A percentile compares a stretch with the other conserved stretches of the same genome.
These are phyloP conservation scores for Phaffia australis DNA, from an alignment of 768 basidiomycete genomes.

Conservation along the genomic window DNA sequence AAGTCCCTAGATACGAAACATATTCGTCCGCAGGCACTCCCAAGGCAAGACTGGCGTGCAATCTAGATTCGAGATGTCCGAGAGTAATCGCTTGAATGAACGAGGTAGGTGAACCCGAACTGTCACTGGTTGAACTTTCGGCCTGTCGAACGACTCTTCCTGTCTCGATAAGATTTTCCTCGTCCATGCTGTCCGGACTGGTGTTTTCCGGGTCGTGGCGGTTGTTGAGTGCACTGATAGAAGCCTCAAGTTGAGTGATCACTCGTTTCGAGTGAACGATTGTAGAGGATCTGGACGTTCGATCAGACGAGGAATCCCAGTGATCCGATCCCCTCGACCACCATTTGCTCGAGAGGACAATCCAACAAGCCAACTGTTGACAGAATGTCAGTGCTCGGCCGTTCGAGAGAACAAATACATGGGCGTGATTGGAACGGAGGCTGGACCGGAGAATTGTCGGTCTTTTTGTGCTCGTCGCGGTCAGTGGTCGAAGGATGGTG, in stretches of 20 bases:
- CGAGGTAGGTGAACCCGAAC: conserved; percentile 50
- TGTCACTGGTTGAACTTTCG: background rate
- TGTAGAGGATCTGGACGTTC: conserved; percentile 27
- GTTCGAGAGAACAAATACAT: conserved; percentile 62
- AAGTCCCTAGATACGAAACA: conserved; percentile 59
- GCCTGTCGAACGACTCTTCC: background rate
- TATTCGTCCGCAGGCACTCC: conserved; percentile 72
- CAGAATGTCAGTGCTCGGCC: conserved; percentile 78
- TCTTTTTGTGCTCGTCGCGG: background rate
- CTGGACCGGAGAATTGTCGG: conserved; percentile 51
- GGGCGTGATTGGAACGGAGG: conserved; percentile 68
- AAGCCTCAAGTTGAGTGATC: conserved; percentile 46
- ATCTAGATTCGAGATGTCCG: conserved; percentile 73
- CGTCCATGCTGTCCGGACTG: background rate
- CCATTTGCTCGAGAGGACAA: conserved; percentile 68
- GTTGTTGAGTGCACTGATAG: conserved; percentile 34
- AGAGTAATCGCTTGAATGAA: conserved; percentile 74
- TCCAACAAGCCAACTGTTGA: conserved; percentile 53
- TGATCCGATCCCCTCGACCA: conserved; percentile 71
- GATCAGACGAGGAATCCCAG: conserved; percentile 61
- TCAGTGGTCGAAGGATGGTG: conserved; percentile 12
- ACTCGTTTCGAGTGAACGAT: conserved; percentile 50
- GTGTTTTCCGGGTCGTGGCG: conserved; percentile 13
- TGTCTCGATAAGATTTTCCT: too few relatives aligned
- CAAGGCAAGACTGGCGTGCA: conserved; percentile 61